Conservation (phyloP, 352 stramenopile genomes). For the Albugo candida region DNA sequence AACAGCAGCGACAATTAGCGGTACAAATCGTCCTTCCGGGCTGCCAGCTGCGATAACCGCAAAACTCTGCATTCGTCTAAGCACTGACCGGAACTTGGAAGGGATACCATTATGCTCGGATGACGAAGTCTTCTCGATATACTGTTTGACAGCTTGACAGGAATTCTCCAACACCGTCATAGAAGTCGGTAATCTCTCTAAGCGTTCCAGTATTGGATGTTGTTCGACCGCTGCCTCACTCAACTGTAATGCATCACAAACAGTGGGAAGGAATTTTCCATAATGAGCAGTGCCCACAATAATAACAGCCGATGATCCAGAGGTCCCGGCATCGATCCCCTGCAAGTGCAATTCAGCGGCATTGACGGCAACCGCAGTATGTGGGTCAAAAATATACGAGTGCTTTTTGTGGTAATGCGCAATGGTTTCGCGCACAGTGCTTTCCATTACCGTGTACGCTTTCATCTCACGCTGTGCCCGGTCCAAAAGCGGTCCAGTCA, state of each 20-base stretch:
- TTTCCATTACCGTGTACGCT: slow-evolving; percentile 70
- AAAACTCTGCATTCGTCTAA: too few relatives aligned
- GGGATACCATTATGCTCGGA: too few relatives aligned
- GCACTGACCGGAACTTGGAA: too few relatives aligned
- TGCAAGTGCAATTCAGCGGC: slow-evolving; percentile 71
- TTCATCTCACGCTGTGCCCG: slow-evolving; percentile 87
- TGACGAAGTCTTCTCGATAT: slow-evolving; percentile 27
- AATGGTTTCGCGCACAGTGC: slow-evolving; percentile 86
- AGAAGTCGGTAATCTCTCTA: slow-evolving; percentile 50
- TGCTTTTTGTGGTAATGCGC: slow-evolving; percentile 80
- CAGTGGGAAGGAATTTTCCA: slow-evolving; percentile 93
- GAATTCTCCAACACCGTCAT: slow-evolving; percentile 43
- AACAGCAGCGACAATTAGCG: too few relatives aligned
- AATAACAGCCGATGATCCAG: slow-evolving; percentile 43
- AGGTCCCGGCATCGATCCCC: slow-evolving; percentile 15
- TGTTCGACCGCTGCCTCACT: slow-evolving; percentile 38
- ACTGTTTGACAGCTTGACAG: slow-evolving; percentile 26
- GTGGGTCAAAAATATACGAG: slow-evolving; percentile 93
- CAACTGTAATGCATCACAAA: slow-evolving; percentile 74
- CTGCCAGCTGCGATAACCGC: too few relatives aligned
- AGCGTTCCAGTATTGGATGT: slow-evolving; percentile 49
- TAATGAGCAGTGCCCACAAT: slow-evolving; percentile 94
- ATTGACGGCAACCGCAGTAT: slow-evolving; percentile 88
- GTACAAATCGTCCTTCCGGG: too few relatives aligned
- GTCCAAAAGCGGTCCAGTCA: slow-evolving; percentile 76